These are phyloP conservation scores for Chenopodium suecicum DNA, from an alignment of 148 eudicot species.

Conservation along the genomic window DNA sequence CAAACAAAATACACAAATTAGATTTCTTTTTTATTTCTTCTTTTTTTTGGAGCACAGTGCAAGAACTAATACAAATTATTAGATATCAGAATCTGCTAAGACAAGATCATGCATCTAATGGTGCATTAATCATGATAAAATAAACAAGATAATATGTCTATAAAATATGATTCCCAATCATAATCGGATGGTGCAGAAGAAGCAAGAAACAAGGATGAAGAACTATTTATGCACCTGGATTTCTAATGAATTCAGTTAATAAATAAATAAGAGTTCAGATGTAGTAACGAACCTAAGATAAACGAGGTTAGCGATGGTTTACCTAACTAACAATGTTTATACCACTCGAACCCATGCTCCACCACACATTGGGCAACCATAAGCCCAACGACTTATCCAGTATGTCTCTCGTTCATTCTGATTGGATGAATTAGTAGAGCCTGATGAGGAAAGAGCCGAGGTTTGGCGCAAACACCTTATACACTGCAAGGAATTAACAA, in stretches of 20 bases:
- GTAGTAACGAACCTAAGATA: too few species aligned
- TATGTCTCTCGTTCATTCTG: constrained; percentile 74
- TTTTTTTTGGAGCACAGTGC: neutral
- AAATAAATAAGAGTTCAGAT: too few species aligned
- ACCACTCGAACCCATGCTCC: constrained; percentile 98
- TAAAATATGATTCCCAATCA: neutral
- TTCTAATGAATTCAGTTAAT: too few species aligned
- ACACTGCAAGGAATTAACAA: constrained; percentile 57
- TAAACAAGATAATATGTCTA: neutral
- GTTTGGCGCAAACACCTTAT: constrained; percentile 96
- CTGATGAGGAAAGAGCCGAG: constrained; percentile 72
- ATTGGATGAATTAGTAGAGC: constrained; percentile 41
- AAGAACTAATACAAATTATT: neutral
- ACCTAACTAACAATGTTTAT: constrained; percentile 32
- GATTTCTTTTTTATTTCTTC: too few species aligned
- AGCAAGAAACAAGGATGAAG: neutral
- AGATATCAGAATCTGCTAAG: too few species aligned
- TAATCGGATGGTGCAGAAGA: neutral
- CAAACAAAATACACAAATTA: neutral
- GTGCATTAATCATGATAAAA: neutral
- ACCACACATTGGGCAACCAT: constrained; percentile 97
- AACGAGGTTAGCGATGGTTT: neutral
- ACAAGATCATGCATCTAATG: neutral
- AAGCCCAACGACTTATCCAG: constrained; percentile 98
- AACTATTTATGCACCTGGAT: too few species aligned